Percentiles rank a stretch among this genome's conserved stretches.
These are phyloP conservation scores for Antitrichia curtipendula DNA, from an alignment of 225 moss, liverwort and hornwort genomes.

Conservation along the genomic window DNA sequence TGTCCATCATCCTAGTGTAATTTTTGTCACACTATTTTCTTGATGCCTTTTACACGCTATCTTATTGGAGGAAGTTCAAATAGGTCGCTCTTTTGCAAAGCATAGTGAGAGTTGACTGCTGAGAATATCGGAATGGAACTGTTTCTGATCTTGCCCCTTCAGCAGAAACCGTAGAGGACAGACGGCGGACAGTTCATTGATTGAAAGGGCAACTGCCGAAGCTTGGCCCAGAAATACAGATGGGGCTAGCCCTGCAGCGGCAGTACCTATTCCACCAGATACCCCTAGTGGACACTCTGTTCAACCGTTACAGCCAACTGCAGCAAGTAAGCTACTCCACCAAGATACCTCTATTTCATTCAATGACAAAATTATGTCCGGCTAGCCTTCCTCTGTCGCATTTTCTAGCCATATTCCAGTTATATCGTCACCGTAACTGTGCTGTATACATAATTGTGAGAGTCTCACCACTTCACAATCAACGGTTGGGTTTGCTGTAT, in stretches of 20 bases:
- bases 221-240: slow-evolving; percentile 54
- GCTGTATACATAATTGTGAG: not conserved
- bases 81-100: not conserved
- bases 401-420: not conserved
- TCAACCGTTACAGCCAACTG: slow-evolving; percentile 9
- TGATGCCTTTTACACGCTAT: not conserved
- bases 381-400: not conserved
- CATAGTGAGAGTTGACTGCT: not conserved
- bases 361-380: not conserved
- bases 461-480: not conserved
- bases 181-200: slow-evolving; percentile 33
- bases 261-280: not conserved
- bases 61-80: not conserved
- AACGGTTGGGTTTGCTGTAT: not conserved
- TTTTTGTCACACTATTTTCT: not conserved
- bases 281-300: not conserved
- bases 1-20: not conserved
- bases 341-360: not conserved
- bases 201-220: slow-evolving; percentile 57
- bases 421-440: not conserved
- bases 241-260: not conserved
- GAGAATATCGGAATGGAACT: not conserved
- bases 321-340: slow-evolving; percentile 23
- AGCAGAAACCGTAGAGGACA: slow-evolving; percentile 46
- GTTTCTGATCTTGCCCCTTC: not conserved